Conservation (phyloP, 2,329 filamentous ascomycete species). For the Bipolaris oryzae region DNA sequence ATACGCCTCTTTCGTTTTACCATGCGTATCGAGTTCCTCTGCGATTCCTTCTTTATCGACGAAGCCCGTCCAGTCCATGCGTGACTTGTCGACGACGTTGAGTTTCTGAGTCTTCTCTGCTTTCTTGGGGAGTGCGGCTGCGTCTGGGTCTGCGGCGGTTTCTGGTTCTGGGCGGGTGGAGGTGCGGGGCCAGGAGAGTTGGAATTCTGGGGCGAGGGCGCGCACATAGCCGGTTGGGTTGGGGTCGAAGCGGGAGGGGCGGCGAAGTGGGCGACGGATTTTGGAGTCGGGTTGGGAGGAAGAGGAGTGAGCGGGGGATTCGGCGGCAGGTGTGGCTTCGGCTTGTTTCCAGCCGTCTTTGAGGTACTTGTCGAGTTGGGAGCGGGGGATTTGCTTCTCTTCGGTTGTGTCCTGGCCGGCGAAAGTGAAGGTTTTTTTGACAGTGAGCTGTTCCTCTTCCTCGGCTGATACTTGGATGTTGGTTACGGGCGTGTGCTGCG, state of each 20-base stretch:
- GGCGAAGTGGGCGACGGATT: slow-evolving; percentile 45
- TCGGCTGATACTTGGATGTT: slow-evolving; percentile 18
- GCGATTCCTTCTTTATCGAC: slow-evolving; percentile 66
- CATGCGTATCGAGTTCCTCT: slow-evolving; percentile 66
- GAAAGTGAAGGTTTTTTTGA: slow-evolving; percentile 76
- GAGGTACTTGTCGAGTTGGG: slow-evolving; percentile 36
- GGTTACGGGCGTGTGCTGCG: slow-evolving; percentile 18
- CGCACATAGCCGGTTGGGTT: slow-evolving; percentile 57
- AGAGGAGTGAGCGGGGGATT: slow-evolving; percentile 3
- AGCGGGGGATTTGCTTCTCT: slow-evolving; percentile 67
- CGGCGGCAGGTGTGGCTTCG: slow-evolving; percentile 12
- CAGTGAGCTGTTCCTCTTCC: slow-evolving; percentile 58
- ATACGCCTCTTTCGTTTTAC: slow-evolving; percentile 67
- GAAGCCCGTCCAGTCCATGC: slow-evolving; percentile 69
- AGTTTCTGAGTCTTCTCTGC: slow-evolving; percentile 61
- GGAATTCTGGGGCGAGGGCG: slow-evolving; percentile 52
- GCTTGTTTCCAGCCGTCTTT: slow-evolving; percentile 40
- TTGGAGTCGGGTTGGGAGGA: slow-evolving; percentile 21
- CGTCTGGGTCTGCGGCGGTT: slow-evolving; percentile 23
- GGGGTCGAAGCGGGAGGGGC: slow-evolving; percentile 58
- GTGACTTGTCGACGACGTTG: slow-evolving; percentile 70
- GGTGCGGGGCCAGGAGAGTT: slow-evolving; percentile 50
- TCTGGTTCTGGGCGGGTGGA: slow-evolving; percentile 16
- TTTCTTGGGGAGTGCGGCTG: slow-evolving; percentile 16
- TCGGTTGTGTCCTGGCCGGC: slow-evolving; percentile 74